Percentiles rank a stretch among this genome's conserved stretches.
Conservation (phyloP, 1,284 basidiomycete genomes). For the Kwoniella shivajii region DNA sequence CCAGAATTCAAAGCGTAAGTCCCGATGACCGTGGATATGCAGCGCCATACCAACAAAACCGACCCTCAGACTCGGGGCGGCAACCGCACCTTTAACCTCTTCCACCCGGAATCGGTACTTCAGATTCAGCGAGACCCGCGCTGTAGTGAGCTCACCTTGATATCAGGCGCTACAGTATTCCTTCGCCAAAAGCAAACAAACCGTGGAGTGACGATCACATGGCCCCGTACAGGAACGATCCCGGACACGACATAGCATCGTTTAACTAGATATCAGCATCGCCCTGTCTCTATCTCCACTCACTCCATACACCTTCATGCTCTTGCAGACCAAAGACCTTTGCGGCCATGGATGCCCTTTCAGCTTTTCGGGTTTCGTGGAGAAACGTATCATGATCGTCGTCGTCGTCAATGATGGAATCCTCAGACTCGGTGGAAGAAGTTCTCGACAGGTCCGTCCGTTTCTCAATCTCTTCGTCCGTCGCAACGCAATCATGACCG, state of each 20-base stretch:
- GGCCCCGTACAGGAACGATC: conserved; percentile 48
- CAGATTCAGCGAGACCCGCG: conserved; percentile 43
- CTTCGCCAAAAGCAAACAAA: conserved; percentile 54
- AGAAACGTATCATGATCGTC: conserved; percentile 20
- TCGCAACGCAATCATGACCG: conserved; percentile 41
- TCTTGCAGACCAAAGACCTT: conserved; percentile 50
- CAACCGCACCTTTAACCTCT: conserved; percentile 57
- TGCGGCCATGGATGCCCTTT: conserved; percentile 41
- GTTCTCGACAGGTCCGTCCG: neutral
- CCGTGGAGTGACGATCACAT: conserved; percentile 48
- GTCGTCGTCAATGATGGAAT: conserved; percentile 1
- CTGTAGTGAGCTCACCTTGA: conserved; percentile 40
- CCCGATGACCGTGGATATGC: conserved; percentile 59
- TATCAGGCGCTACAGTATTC: conserved; percentile 41
- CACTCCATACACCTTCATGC: conserved; percentile 51
- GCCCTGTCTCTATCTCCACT: conserved; percentile 15
- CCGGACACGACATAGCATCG: conserved; percentile 46
- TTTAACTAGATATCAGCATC: conserved; percentile 36
- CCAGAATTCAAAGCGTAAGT: conserved; percentile 62
- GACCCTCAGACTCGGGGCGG: conserved; percentile 48
- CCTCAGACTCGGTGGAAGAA: conserved; percentile 14
- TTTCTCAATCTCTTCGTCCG: conserved; percentile 35
- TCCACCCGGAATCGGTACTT: conserved; percentile 60
- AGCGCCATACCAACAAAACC: conserved; percentile 59
- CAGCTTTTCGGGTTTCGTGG: conserved; percentile 34